Conservation (phyloP, 352 stramenopile genomes). For the Phytophthora tubulina region DNA sequence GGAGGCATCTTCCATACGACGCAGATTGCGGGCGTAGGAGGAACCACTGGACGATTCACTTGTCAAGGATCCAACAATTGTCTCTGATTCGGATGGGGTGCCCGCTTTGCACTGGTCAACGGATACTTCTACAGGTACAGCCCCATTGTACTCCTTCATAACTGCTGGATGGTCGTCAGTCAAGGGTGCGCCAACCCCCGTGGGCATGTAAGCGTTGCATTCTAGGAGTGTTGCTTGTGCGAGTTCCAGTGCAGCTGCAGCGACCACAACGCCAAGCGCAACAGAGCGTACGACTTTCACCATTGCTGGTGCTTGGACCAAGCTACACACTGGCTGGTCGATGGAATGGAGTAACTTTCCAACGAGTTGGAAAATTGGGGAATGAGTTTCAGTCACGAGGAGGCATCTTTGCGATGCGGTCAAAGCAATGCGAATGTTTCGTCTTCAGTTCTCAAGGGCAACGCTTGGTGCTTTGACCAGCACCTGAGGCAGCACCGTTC, state of each 20-base stretch:
- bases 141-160: constrained; percentile 13
- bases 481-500: constrained; percentile 12
- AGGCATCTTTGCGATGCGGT: constrained; percentile 23
- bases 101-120: constrained; percentile 12
- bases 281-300: constrained; percentile 30
- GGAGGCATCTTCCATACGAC: constrained; percentile 36
- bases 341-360: constrained; percentile 36
- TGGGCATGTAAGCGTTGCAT: constrained; percentile 40
- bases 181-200: constrained; percentile 23
- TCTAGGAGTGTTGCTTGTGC: constrained; percentile 17
- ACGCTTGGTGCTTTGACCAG: constrained; percentile 16
- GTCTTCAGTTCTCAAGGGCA: constrained; percentile 28
- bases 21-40: constrained; percentile 5
- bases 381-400: constrained; percentile 30
- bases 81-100: background rate
- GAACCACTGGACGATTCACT: background rate
- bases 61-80: background rate
- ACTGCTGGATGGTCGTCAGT: constrained; percentile 34
- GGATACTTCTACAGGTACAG: background rate
- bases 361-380: constrained; percentile 44
- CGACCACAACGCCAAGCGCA: constrained; percentile 11
- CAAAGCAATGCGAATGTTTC: constrained; percentile 13
- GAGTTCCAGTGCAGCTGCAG: constrained; percentile 15
- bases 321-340: background rate
- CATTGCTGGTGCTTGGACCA: constrained; percentile 16